Evolutionary conservation across 306 rosid genomes (phyloP).

Genomic region (Begonia loranthoides): DNA sequence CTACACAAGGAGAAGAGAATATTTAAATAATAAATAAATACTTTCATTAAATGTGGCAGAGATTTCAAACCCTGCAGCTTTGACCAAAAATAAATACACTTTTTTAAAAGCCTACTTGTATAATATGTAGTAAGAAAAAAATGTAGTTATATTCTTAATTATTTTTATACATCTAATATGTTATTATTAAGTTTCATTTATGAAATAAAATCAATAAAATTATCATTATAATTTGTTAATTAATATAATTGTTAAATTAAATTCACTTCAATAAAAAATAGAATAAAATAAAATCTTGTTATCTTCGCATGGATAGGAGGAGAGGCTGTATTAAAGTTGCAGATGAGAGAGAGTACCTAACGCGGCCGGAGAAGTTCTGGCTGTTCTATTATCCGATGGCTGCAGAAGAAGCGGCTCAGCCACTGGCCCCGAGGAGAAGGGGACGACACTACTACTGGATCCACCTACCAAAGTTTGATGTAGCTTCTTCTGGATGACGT

Average conservation of each 20-base stretch:
- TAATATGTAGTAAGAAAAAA: too few relatives aligned
- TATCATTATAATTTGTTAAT: background rate
- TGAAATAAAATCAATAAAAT: background rate
- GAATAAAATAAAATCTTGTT: too few relatives aligned
- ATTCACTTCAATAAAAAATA: too few relatives aligned
- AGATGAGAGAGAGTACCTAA: slow-evolving; percentile 6
- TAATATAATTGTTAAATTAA: too few relatives aligned
- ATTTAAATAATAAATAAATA: slow-evolving; percentile 11
- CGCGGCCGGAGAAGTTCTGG: slow-evolving; percentile 3
- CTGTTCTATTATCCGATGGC: slow-evolving; percentile 6
- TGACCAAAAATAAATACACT: slow-evolving; percentile 49
- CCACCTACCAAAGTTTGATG: slow-evolving; percentile 4
- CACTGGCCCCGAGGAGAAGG: slow-evolving; percentile 9
- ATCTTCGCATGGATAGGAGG: background rate
- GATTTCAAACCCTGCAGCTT: slow-evolving; percentile 54
- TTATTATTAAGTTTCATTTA: background rate
- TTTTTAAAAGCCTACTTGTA: background rate
- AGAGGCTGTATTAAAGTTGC: slow-evolving; percentile 3
- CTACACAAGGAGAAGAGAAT: slow-evolving; percentile 5
- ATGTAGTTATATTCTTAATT: too few relatives aligned
- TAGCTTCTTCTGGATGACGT: slow-evolving; percentile 38
- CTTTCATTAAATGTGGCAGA: slow-evolving; percentile 46
- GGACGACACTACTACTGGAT: background rate
- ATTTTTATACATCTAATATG: background rate
- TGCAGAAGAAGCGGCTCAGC: slow-evolving; percentile 3